Conservation (phyloP, 163 green algal genomes). For the Chlamydomonas reinhardtii region DNA sequence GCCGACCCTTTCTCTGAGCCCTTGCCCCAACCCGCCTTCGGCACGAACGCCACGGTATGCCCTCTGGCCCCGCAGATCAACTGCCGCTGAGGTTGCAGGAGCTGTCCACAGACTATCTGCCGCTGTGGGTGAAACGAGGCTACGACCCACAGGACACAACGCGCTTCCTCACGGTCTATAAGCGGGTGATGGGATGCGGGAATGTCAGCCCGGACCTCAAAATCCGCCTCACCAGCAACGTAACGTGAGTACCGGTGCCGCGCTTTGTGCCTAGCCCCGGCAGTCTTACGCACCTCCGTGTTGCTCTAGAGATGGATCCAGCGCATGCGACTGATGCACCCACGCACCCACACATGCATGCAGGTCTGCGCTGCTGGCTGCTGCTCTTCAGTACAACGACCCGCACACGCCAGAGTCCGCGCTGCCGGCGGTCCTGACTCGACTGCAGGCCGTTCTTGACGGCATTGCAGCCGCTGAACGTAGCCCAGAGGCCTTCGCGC, state of each 20-base stretch:
- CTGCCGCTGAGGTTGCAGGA: background rate
- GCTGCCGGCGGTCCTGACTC: background rate
- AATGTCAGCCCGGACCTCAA: background rate
- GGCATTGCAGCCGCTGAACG: background rate
- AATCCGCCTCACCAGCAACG: background rate
- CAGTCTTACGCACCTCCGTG: no score
- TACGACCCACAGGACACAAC: background rate
- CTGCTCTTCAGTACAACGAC: background rate
- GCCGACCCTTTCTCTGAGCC: background rate
- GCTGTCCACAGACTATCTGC: background rate
- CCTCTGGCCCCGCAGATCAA: background rate
- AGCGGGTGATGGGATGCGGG: no score
- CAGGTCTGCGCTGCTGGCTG: background rate
- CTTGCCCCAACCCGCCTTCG: background rate
- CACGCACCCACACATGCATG: no score
- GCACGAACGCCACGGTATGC: no score
- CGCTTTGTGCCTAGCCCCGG: no score
- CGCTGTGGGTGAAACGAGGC: background rate
- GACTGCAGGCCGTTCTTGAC: background rate
- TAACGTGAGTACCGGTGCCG: background rate
- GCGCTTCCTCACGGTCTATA: background rate
- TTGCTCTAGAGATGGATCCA: no score
- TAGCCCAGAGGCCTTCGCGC: background rate
- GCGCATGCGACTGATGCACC: no score
- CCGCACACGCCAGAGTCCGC: background rate